Evolutionary conservation across 2,329 filamentous ascomycete genomes (phyloP), one percentile per base, ranked within the genome.

Genomic region (Botrytis fragariae): DNA sequence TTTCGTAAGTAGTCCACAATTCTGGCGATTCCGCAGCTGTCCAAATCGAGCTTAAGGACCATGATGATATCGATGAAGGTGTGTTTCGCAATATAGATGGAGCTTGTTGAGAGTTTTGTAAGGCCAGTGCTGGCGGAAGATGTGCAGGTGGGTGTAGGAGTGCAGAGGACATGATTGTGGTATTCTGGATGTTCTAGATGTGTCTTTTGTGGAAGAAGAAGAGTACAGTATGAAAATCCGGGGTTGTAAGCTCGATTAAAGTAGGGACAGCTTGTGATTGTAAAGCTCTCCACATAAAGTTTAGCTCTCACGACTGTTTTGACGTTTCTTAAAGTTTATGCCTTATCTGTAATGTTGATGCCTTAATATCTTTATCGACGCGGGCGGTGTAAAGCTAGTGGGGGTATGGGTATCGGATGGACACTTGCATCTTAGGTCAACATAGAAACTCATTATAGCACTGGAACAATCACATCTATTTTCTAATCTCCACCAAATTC

Each of bases 1-100:
- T 96, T 84, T 98, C 95, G 82, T 96, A 93, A 61, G 89, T 89
- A 25, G 88, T 88, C 94, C 95, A 98, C 80, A 93, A 87, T 77
- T 97, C 94, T 72, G 92, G 86, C 0, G 90, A 91, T 81, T 98
- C 95, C 44, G 87, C 82, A 1, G 87, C 83, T 1, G 87, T 84
- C 78, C 89, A 86, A 5, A 91, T 81, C 14, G 87, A 86, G 39
- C 81, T 79, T 16, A 91, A 78, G 4, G 87, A 84, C 45, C 88
- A 89, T n/a, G 85, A 83, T 8, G 87, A 87, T 74, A 88, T 84
- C 48, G 85, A 84, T 75, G 86, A 87, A 10, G 87, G 85, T 62
- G 86, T 87, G 78, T 83, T 87, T 76, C 83, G 83, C 74, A 91
- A 83, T 74, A 91, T 85, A 69, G 79, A 79, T 2, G 89, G 89